These are phyloP conservation scores for Aspergillus tanneri DNA, from an alignment of 2,329 filamentous ascomycete genomes.

Conservation along the genomic window DNA sequence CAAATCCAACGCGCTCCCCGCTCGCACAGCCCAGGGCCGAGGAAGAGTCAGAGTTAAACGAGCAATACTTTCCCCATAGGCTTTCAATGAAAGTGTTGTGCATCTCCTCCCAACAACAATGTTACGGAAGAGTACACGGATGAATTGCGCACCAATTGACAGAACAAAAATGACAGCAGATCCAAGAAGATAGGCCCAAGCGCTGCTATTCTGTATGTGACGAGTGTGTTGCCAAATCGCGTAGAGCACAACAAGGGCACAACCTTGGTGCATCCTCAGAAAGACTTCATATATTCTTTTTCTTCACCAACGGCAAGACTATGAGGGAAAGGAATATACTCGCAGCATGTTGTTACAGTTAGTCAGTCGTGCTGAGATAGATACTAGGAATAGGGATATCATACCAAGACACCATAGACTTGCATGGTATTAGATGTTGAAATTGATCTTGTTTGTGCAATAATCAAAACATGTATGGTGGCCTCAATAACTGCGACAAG, in stretches of 20 bases:
- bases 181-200: slow-evolving; percentile 2
- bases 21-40: slow-evolving; percentile 17
- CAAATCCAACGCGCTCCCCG: slow-evolving; percentile 24
- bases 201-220: background rate
- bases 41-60: slow-evolving; percentile 12
- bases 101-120: slow-evolving; percentile 11
- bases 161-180: slow-evolving; percentile 1
- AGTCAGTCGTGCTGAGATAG: background rate
- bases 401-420: slow-evolving; percentile 8
- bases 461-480: slow-evolving; percentile 8
- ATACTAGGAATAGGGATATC: slow-evolving; percentile 1
- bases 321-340: slow-evolving; percentile 8
- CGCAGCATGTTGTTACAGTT: background rate
- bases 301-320: slow-evolving; percentile 8
- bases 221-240: slow-evolving; percentile 9
- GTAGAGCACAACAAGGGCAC: slow-evolving; percentile 6
- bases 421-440: slow-evolving; percentile 2
- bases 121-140: slow-evolving; percentile 16
- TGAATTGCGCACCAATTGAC: slow-evolving; percentile 1
- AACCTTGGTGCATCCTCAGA: slow-evolving; percentile 6
- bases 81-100: background rate
- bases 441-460: slow-evolving; percentile 1
- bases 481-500: slow-evolving; percentile 10
- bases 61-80: background rate
- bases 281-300: slow-evolving; percentile 10